These are phyloP conservation scores for Scenedesmus sp. DNA, from an alignment of 163 green algal genomes.

Conservation along the genomic window DNA sequence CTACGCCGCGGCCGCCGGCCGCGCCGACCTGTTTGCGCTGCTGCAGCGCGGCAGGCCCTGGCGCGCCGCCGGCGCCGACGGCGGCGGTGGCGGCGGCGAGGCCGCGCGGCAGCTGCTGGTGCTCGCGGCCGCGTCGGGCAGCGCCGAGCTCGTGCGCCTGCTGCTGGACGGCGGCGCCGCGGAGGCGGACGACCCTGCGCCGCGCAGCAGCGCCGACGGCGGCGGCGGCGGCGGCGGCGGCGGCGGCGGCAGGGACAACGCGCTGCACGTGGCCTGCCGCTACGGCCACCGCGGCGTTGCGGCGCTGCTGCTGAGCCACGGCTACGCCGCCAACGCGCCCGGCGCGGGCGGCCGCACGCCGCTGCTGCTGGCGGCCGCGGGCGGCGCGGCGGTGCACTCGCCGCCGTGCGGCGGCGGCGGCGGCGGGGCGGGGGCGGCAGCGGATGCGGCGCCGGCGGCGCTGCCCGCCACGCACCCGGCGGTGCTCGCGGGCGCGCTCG, in stretches of 20 bases:
- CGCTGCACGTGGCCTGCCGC: conserved; percentile 63
- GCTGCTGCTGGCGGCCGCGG: conserved; percentile 50
- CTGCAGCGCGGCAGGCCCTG: conserved; percentile 40
- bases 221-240: background rate
- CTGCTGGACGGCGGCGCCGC: conserved; percentile 54
- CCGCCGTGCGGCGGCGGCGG: background rate
- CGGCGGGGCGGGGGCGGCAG: background rate
- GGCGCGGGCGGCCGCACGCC: conserved; percentile 13
- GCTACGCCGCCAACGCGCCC: conserved; percentile 47
- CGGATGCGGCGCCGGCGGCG: background rate
- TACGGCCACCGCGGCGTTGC: conserved; percentile 49
- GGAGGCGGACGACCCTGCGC: too few relatives aligned
- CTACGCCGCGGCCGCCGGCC: conserved; percentile 54
- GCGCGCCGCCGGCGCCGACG: background rate
- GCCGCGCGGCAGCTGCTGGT: conserved; percentile 54
- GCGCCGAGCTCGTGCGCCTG: conserved; percentile 50
- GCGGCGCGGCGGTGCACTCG: conserved; percentile 4
- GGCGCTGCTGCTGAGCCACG: conserved; percentile 48
- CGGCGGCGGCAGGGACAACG: conserved; percentile 32
- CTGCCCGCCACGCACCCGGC: background rate
- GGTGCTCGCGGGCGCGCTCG: background rate
- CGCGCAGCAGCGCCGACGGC: background rate
- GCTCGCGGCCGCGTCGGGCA: conserved; percentile 62
- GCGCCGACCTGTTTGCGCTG: conserved; percentile 48
- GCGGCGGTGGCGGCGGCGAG: background rate